A percentile compares a stretch with the other conserved stretches of the same genome.
These are phyloP conservation scores for Aspergillus cavernicola DNA, from an alignment of 495 filamentous ascomycete genomes.

Conservation along the genomic window DNA sequence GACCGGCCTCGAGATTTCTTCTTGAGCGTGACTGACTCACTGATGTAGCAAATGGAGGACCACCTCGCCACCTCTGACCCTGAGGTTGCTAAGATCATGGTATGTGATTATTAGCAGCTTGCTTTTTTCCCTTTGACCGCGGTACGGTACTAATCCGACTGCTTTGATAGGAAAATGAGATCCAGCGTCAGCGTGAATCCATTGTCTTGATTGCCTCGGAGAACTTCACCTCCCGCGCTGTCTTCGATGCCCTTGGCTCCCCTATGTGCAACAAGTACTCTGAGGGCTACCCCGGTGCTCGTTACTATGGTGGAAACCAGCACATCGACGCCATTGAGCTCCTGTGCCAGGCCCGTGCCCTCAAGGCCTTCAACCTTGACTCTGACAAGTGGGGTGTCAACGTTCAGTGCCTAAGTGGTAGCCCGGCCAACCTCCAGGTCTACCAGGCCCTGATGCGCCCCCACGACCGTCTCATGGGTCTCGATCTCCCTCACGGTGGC, in stretches of 20 bases:
- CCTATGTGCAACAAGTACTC: constrained; percentile 99
- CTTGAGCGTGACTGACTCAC: constrained; percentile 48
- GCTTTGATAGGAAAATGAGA: constrained; percentile 73
- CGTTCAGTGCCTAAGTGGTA: constrained; percentile 86
- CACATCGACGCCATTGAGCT: constrained; percentile 96
- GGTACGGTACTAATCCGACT: not conserved
- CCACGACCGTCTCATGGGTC: constrained; percentile 93
- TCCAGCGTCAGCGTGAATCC: constrained; percentile 96
- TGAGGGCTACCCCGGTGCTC: constrained; percentile 95
- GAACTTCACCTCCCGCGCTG: constrained; percentile 97
- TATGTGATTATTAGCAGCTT: constrained; percentile 37
- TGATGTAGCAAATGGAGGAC: constrained; percentile 79
- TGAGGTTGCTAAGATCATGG: constrained; percentile 93
- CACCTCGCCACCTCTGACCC: constrained; percentile 80
- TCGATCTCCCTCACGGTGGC: constrained; percentile 96
- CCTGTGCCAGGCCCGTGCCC: constrained; percentile 92
- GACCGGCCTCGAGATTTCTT: too few relatives aligned
- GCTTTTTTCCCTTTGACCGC: not conserved
- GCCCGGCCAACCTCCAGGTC: constrained; percentile 93
- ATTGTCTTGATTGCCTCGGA: constrained; percentile 98
- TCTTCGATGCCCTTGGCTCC: constrained; percentile 92
- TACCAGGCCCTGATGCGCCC: constrained; percentile 99
- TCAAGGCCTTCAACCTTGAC: constrained; percentile 87
- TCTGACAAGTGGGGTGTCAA: constrained; percentile 96
- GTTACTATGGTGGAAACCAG: constrained; percentile 99